Evolutionary conservation across 441 rosid genomes (phyloP).

Genomic region (Adansonia rubrostipa): DNA sequence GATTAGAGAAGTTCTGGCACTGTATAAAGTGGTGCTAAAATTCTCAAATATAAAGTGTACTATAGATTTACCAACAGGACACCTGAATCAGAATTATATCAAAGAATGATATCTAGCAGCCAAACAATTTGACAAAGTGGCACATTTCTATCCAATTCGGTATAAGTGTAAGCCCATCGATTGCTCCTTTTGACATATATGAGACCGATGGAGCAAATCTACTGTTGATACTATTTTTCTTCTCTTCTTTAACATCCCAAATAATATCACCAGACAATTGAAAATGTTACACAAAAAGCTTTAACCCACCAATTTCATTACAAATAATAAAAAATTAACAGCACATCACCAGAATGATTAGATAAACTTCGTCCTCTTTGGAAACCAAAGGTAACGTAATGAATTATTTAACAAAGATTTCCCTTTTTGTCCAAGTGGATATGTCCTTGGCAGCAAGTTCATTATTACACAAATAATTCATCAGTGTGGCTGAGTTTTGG

Average conservation of each 20-base stretch:
- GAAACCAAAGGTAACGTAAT: background rate
- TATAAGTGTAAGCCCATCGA: background rate
- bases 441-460: background rate
- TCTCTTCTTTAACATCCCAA: background rate
- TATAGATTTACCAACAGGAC: background rate
- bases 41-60: background rate
- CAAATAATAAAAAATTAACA: background rate
- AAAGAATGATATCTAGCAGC: background rate
- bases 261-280: background rate
- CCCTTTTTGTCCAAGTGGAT: background rate
- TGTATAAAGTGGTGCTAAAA: background rate
- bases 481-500: background rate
- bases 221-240: background rate
- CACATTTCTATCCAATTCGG: background rate
- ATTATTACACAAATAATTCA: background rate
- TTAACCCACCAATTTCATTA: background rate
- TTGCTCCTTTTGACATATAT: background rate
- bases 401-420: background rate
- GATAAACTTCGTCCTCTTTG: background rate
- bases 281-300: background rate
- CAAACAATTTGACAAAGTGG: background rate
- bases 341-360: background rate
- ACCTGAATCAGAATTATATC: background rate
- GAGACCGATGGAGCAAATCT: background rate
- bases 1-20: background rate